Percentiles rank a stretch among this genome's conserved stretches.
These are phyloP conservation scores for Barnettozyma pratensis DNA, from an alignment of 805 yeast species.

Conservation along the genomic window DNA sequence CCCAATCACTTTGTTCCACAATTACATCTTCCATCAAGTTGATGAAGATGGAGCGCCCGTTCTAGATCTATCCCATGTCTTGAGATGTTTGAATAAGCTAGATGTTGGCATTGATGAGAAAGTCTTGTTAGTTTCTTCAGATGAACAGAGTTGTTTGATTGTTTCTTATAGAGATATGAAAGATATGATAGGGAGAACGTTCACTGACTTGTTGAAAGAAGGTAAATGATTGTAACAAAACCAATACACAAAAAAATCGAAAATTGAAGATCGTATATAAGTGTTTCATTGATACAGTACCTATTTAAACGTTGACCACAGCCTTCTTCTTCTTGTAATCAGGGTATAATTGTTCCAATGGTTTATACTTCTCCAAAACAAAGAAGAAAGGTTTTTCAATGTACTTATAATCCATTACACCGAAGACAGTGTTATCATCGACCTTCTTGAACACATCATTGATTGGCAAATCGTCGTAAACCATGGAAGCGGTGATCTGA, in stretches of 20 bases:
- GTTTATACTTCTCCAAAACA: not conserved
- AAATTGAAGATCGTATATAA: too few relatives aligned
- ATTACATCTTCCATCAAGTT: constrained; percentile 79
- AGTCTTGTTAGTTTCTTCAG: constrained; percentile 72
- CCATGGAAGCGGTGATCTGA: not conserved
- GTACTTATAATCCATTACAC: constrained; percentile 1
- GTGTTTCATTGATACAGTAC: too few relatives aligned
- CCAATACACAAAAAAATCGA: too few relatives aligned
- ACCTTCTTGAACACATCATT: not conserved
- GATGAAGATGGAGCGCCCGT: constrained; percentile 75
- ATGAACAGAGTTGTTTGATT: constrained; percentile 80
- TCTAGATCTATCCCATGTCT: constrained; percentile 76
- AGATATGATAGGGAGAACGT: constrained; percentile 63
- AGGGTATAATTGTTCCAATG: not conserved
- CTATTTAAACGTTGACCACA: not conserved
- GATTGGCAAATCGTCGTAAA: not conserved
- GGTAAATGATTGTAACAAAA: not conserved
- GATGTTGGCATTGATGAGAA: constrained; percentile 91
- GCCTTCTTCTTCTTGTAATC: not conserved
- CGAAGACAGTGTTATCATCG: not conserved
- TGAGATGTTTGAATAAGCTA: constrained; percentile 75
- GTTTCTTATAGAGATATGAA: constrained; percentile 81
- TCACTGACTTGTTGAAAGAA: constrained; percentile 38
- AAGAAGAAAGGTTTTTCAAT: not conserved
- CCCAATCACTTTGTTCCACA: constrained; percentile 69